Evolutionary conservation across 495 filamentous ascomycete genomes (phyloP), one percentile per base, ranked within the genome.

Genomic region (Aspergillus steynii): DNA sequence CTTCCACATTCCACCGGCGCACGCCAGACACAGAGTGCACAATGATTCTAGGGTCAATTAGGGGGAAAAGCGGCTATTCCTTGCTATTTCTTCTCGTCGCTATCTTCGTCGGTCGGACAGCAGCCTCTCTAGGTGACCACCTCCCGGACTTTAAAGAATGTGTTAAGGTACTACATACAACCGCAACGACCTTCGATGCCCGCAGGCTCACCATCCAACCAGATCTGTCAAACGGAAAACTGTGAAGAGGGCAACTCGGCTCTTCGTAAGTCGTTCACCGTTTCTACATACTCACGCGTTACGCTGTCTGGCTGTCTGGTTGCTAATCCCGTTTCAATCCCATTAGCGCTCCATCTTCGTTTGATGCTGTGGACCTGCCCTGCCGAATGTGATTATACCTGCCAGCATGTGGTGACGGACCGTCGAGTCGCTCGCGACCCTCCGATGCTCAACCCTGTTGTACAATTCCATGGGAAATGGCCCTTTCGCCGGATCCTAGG

Each of bases 381-480:
- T 37, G 72, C 88, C 68, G 94, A 99, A 83, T 99, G 95, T 83
- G 95, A 99, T 80, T 96, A 99, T 81, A 90, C 90, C 51, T 99
- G 95, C 82, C 95, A 99, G 73, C 95, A 96, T 81, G 90, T 97
- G 74, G 82, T 95, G 55, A 98, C 95, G 56, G 75, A 90, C 60
- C 76, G 71, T 27, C 91, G 95, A 60, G 74, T 91, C 53, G 79
- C 84, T 45, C 81, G 84, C 66, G 82, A 86, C 51, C 84, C 85
- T 32, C 85, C 86, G 14, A 83, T 85, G 74, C 72, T 83, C 47
- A 78, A 83, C 31, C 84, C 90, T 3, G 72, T 96, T 29, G 86
- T 93, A 46, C 95, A 99, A 78, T 99, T 90, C 81, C 93, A 99
- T 80, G 95, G 96, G n/a, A 99, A 99, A 85, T 99, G 95, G 95